phyloP scores from a whole-genome alignment of 495 filamentous ascomycete genomes.

The Pseudomonodictys pantanalensis region DNA sequence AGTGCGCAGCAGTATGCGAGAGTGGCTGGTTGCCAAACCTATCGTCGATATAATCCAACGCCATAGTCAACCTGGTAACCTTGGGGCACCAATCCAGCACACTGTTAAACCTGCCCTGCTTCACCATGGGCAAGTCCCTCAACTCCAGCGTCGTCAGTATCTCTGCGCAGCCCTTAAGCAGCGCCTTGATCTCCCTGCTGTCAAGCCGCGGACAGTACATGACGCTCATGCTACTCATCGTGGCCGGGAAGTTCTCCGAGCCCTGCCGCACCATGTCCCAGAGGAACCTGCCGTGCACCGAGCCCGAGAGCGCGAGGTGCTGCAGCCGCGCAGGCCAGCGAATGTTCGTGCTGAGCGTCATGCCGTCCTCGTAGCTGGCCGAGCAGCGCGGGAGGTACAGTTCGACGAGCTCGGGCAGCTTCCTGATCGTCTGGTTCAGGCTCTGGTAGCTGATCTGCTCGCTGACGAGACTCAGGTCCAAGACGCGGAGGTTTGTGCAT shows the following conservation, averaged over 20 bases:
- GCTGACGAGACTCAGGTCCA: conserved; percentile 61
- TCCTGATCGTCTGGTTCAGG: conserved; percentile 54
- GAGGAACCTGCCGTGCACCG: conserved; percentile 46
- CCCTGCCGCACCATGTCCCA: conserved; percentile 35
- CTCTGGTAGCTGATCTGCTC: conserved; percentile 52
- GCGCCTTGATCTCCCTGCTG: neutral
- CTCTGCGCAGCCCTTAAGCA: conserved; percentile 9
- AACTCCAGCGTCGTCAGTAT: conserved; percentile 23
- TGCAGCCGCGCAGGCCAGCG: conserved; percentile 49
- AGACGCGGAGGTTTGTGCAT: conserved; percentile 52
- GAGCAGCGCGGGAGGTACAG: conserved; percentile 59
- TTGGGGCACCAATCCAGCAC: conserved; percentile 31
- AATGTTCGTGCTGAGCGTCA: conserved; percentile 4
- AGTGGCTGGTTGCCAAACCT: conserved; percentile 8
- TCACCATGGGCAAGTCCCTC: conserved; percentile 29
- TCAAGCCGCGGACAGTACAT: conserved; percentile 10
- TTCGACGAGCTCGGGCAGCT: conserved; percentile 48
- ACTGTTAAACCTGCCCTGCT: conserved; percentile 27
- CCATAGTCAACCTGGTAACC: conserved; percentile 32
- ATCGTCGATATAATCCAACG: conserved; percentile 37
- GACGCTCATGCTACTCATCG: conserved; percentile 1
- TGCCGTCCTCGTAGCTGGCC: conserved; percentile 33
- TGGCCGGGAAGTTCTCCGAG: conserved; percentile 34
- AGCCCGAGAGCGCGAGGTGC: conserved; percentile 47
- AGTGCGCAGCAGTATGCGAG: neutral